Evolutionary conservation across 1,284 basidiomycete species (phyloP), one percentile per base, ranked within the genome.

Genomic region (Vanrija sp.): DNA sequence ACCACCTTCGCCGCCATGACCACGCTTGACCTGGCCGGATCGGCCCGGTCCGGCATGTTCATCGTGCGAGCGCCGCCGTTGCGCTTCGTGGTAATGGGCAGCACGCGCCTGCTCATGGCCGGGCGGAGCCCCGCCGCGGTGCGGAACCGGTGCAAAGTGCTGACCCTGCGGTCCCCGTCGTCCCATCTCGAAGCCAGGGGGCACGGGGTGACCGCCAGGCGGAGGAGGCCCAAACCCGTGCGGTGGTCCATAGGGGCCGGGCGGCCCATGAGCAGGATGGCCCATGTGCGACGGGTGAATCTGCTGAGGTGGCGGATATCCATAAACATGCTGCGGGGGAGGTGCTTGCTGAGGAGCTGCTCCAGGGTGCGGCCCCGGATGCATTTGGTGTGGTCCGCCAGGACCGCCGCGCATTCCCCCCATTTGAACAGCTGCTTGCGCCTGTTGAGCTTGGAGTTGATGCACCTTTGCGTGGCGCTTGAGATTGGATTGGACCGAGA

Each of bases 401-500:
- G 34, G 34, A 2, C 34, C 34, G 34, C 34, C 34, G 34, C 34
- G 34, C 34, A 34, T 34, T 15, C 34, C 34, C 12, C 34, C 34
- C 34, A 57, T 57, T 38, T 60, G 58, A 12, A 47, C 52, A 10
- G 52, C 50, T 6, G 51, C 49, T 34, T 56, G 54, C 3, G 46
- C 44, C 19, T 55, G 61, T 47, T 62, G 57, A 19, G 47, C 52
- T 45, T 52, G 52, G 40, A 67, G 43, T 50, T 71, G 68, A 55
- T 75, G 73, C 12, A 73, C 71, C 52, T 73, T 73, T 25, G 72
- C 68, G 51, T 75, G 73, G 21, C 73, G 62, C 54, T 73, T 73
- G 25, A 75, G 59, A 55, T 75, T 75, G n/a, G 71, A 73, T 52
- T 75, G 73, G 0, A 75, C 73, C 2, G 73, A 75, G 60, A 75